A percentile compares a stretch with the other conserved stretches of the same genome.
Conservation (phyloP, 768 basidiomycete species). For the Tricholoma matsutake region DNA sequence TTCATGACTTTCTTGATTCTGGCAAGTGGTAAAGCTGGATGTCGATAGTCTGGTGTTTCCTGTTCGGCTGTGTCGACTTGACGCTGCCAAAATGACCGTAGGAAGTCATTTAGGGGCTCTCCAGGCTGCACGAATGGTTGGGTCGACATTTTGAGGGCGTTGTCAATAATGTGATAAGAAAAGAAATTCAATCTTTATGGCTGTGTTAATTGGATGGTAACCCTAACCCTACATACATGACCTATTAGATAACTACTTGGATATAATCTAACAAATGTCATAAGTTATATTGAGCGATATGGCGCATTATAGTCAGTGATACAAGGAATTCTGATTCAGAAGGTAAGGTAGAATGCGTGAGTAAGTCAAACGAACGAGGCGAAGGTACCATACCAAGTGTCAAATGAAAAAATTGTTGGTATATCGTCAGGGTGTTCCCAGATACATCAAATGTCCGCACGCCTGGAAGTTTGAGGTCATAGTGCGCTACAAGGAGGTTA, state of each 20-base stretch:
- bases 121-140: conserved; percentile 78
- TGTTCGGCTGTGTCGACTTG: conserved; percentile 85
- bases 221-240: conserved; percentile 13
- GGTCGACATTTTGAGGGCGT: conserved; percentile 21
- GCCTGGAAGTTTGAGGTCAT: conserved; percentile 54
- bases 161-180: neutral
- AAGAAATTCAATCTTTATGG: neutral
- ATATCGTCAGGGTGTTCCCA: conserved; percentile 60
- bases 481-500: conserved; percentile 60
- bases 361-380: neutral
- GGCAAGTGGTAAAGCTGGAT: conserved; percentile 87
- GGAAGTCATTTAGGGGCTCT: conserved; percentile 82
- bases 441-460: conserved; percentile 57
- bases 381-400: conserved; percentile 44
- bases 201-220: neutral
- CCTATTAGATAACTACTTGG: neutral
- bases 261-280: conserved; percentile 1
- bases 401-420: conserved; percentile 51
- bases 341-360: neutral
- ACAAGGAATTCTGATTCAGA: conserved; percentile 45
- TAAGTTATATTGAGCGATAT: conserved; percentile 47
- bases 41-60: conserved; percentile 84
- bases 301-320: conserved; percentile 56
- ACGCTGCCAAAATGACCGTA: conserved; percentile 87
- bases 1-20: conserved; percentile 99